Percentiles rank a stretch among this genome's conserved stretches.
Conservation (phyloP, 2,329 filamentous ascomycete genomes). For the Plectosphaerella cucumerina region DNA sequence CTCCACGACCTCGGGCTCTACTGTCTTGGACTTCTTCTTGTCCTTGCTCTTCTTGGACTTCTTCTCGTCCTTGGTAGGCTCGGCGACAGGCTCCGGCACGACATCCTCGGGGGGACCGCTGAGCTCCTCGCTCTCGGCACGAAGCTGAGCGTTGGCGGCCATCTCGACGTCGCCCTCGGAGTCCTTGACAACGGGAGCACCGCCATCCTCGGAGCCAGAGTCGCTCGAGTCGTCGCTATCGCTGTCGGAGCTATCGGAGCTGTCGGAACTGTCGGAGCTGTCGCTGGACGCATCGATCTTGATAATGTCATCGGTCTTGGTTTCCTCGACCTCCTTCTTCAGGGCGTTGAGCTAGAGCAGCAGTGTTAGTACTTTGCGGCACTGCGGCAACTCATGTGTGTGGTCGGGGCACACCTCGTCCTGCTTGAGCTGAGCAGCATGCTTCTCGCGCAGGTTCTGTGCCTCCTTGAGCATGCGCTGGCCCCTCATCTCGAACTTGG, state of each 20-base stretch:
- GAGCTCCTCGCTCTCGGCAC: conserved; percentile 10
- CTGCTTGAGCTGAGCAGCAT: conserved; percentile 19
- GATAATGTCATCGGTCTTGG: conserved; percentile 13
- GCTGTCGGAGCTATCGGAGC: conserved; percentile 8
- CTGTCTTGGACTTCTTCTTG: conserved; percentile 30
- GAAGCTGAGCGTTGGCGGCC: conserved; percentile 10
- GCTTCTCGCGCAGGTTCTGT: conserved; percentile 24
- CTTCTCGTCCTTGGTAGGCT: conserved; percentile 21
- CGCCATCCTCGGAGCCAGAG: conserved; percentile 15
- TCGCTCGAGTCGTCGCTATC: conserved; percentile 8
- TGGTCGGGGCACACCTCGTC: conserved; percentile 15
- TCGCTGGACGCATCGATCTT: conserved; percentile 9
- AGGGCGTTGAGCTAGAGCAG: neutral
- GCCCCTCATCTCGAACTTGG: conserved; percentile 35
- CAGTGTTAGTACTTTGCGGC: neutral
- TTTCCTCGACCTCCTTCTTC: conserved; percentile 20
- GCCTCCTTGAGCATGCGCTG: conserved; percentile 35
- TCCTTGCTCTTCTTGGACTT: conserved; percentile 21
- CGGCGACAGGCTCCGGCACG: conserved; percentile 1
- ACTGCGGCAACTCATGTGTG: neutral
- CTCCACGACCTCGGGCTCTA: conserved; percentile 15
- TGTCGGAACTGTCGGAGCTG: conserved; percentile 13
- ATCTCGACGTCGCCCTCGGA: conserved; percentile 21
- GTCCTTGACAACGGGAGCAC: conserved; percentile 11
- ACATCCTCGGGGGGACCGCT: conserved; percentile 6